Base-by-base conservation (phyloP, 352 stramenopile species). In the Phytopythium aichiense region DNA sequence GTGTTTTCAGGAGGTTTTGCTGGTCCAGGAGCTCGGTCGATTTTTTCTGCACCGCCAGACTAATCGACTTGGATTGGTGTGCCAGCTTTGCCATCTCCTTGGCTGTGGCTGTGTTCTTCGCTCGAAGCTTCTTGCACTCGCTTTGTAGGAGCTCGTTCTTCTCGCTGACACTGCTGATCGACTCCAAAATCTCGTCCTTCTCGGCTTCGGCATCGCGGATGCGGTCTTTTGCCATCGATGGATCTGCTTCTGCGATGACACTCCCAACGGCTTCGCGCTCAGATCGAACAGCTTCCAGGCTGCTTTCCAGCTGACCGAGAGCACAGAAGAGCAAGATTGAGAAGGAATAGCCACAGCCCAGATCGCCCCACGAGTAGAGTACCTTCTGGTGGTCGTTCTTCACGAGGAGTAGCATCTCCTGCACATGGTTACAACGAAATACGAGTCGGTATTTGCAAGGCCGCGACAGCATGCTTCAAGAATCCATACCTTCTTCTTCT, bases 141-240 rank as follows among this genome's bases (percentile, higher is more conserved):
- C 23, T 58, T 12, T 58, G 53, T 13, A 58, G 35, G 4, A 49
- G 35, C 22, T 58, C 53, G 12, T 22, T 58, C 6, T 37, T 58
- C 15, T 58, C 53, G 33, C 35, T 58, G n/a, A 46, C 35, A 16
- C 30, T 49, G n/a, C n/a, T 58, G 53, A 58, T 58, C 13, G 53
- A 43, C 4, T 49, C 53, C 15, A 58, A 38, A 6, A 58, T 46
- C 25, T 43, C n/a, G 25, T 48, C 33, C 22, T 50, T 58, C 22
- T 58, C 53, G 18, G 35, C 35, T 15, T 58, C 53, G 1, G 38
- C 33, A n/a, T 49, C 18, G 53, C 22, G 22, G 33, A 50, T 46
- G 22, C 11, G 23, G 35, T 58, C 33, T 0, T 28, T 28, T 25
- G 35, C 38, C 25, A 38, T 7, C 4, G 22, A 49, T 28, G 38